Percentiles rank a stretch among this genome's conserved stretches.
Conservation (phyloP, 2,329 filamentous ascomycete genomes). For the Aspergillus sp. region DNA sequence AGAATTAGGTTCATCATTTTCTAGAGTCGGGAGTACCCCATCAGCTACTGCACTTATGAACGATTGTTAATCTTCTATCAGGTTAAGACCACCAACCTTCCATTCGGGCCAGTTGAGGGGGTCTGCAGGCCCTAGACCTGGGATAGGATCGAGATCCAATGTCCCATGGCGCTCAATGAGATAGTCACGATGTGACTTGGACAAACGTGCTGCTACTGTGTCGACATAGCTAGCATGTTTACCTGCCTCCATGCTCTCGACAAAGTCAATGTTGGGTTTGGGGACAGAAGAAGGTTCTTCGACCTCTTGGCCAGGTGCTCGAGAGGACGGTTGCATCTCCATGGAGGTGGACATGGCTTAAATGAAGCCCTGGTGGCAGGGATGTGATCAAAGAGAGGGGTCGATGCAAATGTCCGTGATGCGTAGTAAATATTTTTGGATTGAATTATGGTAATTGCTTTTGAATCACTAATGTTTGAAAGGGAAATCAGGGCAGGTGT, state of each 20-base stretch:
- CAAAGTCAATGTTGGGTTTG: constrained; percentile 23
- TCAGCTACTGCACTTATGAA: background rate
- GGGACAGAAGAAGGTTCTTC: constrained; percentile 5
- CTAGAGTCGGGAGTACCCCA: constrained; percentile 22
- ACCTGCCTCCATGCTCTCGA: constrained; percentile 25
- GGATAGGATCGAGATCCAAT: constrained; percentile 51
- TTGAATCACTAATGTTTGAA: too few species aligned
- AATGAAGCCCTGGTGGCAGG: background rate
- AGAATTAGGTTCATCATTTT: constrained; percentile 53
- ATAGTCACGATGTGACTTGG: constrained; percentile 40
- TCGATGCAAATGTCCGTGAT: too few species aligned
- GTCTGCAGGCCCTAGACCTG: constrained; percentile 47
- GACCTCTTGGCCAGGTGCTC: constrained; percentile 5
- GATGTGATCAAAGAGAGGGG: background rate
- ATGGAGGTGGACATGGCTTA: constrained; percentile 18
- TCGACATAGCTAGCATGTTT: constrained; percentile 19
- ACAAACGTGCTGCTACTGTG: constrained; percentile 20
- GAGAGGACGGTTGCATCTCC: constrained; percentile 20
- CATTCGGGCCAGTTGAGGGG: constrained; percentile 55
- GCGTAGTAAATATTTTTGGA: too few species aligned
- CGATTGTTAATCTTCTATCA: background rate
- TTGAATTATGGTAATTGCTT: too few species aligned
- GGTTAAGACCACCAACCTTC: constrained; percentile 35
- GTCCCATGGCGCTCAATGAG: constrained; percentile 52
- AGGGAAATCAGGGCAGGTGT: too few species aligned